A percentile compares a stretch with the other conserved stretches of the same genome.
These are phyloP conservation scores for Diaporthe nobilis DNA, from an alignment of 2,329 filamentous ascomycete genomes.

Conservation along the genomic window DNA sequence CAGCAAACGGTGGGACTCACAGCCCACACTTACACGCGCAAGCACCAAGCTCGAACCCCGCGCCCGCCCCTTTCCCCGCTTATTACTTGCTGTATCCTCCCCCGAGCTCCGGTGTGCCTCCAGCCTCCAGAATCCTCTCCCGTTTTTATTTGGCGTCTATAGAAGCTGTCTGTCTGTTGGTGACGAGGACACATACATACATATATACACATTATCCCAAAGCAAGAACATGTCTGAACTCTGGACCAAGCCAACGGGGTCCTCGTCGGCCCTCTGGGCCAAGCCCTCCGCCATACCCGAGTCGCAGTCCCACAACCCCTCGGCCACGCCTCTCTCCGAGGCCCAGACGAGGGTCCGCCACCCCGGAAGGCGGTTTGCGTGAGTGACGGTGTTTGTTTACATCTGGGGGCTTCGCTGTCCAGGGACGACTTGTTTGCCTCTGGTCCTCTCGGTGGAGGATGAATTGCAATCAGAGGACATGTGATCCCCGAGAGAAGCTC, in stretches of 20 bases:
- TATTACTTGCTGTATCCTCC: neutral
- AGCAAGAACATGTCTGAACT: conserved; percentile 42
- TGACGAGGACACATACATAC: neutral
- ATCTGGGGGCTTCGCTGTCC: neutral
- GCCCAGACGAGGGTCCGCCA: conserved; percentile 38
- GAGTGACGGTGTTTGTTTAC: neutral
- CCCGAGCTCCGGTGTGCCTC: conserved; percentile 17
- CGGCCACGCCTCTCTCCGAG: conserved; percentile 35
- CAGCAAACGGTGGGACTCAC: neutral
- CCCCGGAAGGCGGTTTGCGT: conserved; percentile 38
- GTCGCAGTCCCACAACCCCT: conserved; percentile 32
- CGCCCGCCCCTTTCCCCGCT: conserved; percentile 28
- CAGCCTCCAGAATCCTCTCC: conserved; percentile 4
- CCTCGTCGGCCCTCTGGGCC: conserved; percentile 38
- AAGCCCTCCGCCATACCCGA: conserved; percentile 30
- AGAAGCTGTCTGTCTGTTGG: neutral
- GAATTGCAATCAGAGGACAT: neutral
- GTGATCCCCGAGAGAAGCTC: conserved; percentile 14
- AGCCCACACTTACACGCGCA: conserved; percentile 25
- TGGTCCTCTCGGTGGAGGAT: neutral
- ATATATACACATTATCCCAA: neutral
- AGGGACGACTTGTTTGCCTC: neutral
- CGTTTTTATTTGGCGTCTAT: neutral
- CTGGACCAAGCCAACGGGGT: conserved; percentile 41
- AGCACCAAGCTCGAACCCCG: conserved; percentile 22